Evolutionary conservation across 805 yeast species (phyloP), one percentile per base, ranked within the genome.

Genomic region (Pichia nakasei): DNA sequence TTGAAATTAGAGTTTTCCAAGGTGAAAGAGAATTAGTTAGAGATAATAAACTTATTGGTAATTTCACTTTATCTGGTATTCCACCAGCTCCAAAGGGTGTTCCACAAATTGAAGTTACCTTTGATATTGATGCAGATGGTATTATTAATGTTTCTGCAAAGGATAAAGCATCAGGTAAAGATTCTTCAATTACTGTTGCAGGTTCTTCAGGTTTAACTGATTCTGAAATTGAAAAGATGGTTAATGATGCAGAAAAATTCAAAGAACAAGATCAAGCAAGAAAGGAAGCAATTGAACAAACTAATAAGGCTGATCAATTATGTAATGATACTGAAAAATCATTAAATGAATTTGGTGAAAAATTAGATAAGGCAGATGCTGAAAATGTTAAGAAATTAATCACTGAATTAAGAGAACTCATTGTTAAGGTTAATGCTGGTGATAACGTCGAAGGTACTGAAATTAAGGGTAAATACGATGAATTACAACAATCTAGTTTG

Each of bases 21-120:
- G 97, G 97, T 76, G 97, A 88, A 78, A 85, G 97, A 78, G 96
- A 88, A 74, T 81, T 89, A 64, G 95, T 91, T 61, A 84, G 95
- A 74, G 97, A 88, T 77, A 88, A 88, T 85, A 88, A 89, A 75
- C 78, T 89, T 66, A 85, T 88, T 66, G 97, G 97, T 70, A 88
- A 89, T 85, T 88, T 88, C 73, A 88, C 95, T 50, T 77, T 88
- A 60, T 74, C 93, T 52, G 96, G 96, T 70, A 88, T 88, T 57
- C 96, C 94, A 62, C 94, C 94, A 54, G 93, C 93, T 57, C 89
- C 93, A 68, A 85, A 85, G 81, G 94, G 94, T 74, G 91, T 84
- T 55, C 94, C 94, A 54, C 94, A 85, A 73, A 84, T 85, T 62
- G 94, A 85, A 74, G 97, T 88, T 65, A 78, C 95, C 50, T 88